Conservation (phyloP, 768 basidiomycete genomes). For the Mycena olivaceomarginata region DNA sequence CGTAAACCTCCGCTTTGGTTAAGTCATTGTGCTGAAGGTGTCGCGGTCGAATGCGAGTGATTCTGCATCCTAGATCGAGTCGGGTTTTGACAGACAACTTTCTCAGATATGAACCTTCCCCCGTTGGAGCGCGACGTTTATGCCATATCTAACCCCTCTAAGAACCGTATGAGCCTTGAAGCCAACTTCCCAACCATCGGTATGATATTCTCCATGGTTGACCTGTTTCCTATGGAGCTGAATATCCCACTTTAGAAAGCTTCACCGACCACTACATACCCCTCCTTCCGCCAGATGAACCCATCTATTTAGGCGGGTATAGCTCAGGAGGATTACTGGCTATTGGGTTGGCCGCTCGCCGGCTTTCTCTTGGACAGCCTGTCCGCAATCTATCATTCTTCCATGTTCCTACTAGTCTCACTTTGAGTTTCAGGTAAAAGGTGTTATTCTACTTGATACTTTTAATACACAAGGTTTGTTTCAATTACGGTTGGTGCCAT, state of each 20-base stretch:
- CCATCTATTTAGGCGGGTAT: constrained; percentile 19
- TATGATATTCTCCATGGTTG: not conserved
- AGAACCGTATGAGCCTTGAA: constrained; percentile 27
- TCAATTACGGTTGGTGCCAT: not conserved
- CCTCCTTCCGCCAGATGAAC: constrained; percentile 10
- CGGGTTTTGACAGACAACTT: not conserved
- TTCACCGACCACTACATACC: constrained; percentile 3
- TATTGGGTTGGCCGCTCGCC: constrained; percentile 12
- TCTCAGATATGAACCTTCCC: constrained; percentile 15
- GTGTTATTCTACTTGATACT: constrained; percentile 14
- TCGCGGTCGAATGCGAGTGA: constrained; percentile 8
- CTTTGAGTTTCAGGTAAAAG: constrained; percentile 12
- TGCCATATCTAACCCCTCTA: constrained; percentile 27
- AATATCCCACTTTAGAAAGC: not conserved
- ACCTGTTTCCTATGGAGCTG: not conserved
- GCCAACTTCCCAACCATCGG: constrained; percentile 17
- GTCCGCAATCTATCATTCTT: constrained; percentile 22
- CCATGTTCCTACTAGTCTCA: not conserved
- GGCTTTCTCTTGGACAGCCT: constrained; percentile 14
- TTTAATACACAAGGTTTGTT: constrained; percentile 12
- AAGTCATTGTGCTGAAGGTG: constrained; percentile 18
- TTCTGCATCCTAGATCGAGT: not conserved
- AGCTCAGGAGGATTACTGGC: constrained; percentile 15
- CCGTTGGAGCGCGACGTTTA: constrained; percentile 21
- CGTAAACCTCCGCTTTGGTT: constrained; percentile 1